Conservation (phyloP, 2,329 filamentous ascomycete genomes). For the Polytolypa hystricis region DNA sequence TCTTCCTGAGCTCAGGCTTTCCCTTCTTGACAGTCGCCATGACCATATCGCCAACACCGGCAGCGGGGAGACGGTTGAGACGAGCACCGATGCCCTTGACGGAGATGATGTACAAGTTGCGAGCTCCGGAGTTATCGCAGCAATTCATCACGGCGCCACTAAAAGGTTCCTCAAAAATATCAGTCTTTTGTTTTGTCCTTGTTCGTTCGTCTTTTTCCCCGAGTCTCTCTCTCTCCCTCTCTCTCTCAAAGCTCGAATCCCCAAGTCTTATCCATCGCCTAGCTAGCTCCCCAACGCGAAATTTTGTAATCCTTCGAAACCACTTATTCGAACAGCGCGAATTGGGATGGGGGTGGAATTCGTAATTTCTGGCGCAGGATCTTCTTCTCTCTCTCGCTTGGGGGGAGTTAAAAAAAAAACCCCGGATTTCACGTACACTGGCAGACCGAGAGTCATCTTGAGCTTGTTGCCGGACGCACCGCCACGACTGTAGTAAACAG, state of each 20-base stretch:
- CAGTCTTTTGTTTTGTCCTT: too few relatives aligned
- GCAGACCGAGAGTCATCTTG: slow-evolving; percentile 99
- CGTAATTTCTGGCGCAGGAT: too few relatives aligned
- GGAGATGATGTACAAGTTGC: slow-evolving; percentile 99
- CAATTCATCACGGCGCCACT: slow-evolving; percentile 99
- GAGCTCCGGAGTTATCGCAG: slow-evolving; percentile 97
- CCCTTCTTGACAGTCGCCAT: slow-evolving; percentile 99
- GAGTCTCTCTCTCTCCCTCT: too few relatives aligned
- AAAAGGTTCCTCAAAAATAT: too few relatives aligned
- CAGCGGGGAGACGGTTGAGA: slow-evolving; percentile 92
- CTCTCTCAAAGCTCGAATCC: too few relatives aligned
- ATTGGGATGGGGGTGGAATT: too few relatives aligned
- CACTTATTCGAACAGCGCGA: too few relatives aligned
- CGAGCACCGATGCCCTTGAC: slow-evolving; percentile 98
- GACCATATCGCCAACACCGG: slow-evolving; percentile 98
- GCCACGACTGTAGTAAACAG: slow-evolving; percentile 45
- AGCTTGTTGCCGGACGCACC: slow-evolving; percentile 99
- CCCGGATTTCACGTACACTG: slow-evolving; percentile 63
- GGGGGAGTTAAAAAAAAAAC: slow-evolving; percentile 6
- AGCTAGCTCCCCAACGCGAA: too few relatives aligned
- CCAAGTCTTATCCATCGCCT: too few relatives aligned
- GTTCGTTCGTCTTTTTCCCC: too few relatives aligned
- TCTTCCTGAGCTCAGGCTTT: slow-evolving; percentile 99
- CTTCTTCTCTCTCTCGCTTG: too few relatives aligned
- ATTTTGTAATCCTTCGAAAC: too few relatives aligned